Evolutionary conservation across 768 basidiomycete genomes (phyloP).

Genomic region (Xerocomellus amylosporus): DNA sequence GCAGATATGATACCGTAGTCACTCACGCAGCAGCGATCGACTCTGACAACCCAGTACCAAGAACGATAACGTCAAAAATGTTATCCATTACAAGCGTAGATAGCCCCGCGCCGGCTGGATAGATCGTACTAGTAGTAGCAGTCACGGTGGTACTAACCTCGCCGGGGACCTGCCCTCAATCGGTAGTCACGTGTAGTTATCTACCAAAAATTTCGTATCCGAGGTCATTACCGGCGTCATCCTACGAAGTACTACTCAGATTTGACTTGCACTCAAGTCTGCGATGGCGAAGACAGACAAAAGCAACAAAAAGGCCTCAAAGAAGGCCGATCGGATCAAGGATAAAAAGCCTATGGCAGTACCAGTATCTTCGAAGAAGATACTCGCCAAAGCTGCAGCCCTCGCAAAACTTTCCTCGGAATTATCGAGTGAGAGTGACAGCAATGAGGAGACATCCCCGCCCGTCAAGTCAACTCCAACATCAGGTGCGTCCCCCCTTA

Average conservation of each 20-base stretch:
- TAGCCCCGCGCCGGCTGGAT: too few species aligned
- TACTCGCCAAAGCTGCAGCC: conserved; percentile 41
- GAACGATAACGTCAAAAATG: conserved; percentile 62
- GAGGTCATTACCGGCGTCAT: background rate
- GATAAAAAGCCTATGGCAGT: conserved; percentile 13
- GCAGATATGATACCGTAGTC: too few species aligned
- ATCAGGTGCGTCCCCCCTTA: background rate
- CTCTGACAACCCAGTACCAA: conserved; percentile 81
- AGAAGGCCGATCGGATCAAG: conserved; percentile 30
- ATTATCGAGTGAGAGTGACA: background rate
- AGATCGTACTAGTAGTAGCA: too few species aligned
- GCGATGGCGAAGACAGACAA: conserved; percentile 42
- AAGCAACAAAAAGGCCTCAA: conserved; percentile 31
- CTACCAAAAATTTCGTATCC: conserved; percentile 16
- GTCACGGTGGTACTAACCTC: too few species aligned
- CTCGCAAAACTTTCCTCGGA: conserved; percentile 3
- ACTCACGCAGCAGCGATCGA: conserved; percentile 89
- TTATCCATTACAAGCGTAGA: conserved; percentile 30
- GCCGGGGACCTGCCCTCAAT: conserved; percentile 33
- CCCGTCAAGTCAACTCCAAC: background rate
- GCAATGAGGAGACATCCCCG: background rate
- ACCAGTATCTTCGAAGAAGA: conserved; percentile 40
- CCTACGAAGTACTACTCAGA: background rate
- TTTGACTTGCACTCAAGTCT: background rate
- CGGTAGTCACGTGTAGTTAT: conserved; percentile 21